A percentile compares a stretch with the other conserved stretches of the same genome.
These are phyloP conservation scores for Penicillium chermesinum DNA, from an alignment of 495 filamentous ascomycete species.

Conservation along the genomic window DNA sequence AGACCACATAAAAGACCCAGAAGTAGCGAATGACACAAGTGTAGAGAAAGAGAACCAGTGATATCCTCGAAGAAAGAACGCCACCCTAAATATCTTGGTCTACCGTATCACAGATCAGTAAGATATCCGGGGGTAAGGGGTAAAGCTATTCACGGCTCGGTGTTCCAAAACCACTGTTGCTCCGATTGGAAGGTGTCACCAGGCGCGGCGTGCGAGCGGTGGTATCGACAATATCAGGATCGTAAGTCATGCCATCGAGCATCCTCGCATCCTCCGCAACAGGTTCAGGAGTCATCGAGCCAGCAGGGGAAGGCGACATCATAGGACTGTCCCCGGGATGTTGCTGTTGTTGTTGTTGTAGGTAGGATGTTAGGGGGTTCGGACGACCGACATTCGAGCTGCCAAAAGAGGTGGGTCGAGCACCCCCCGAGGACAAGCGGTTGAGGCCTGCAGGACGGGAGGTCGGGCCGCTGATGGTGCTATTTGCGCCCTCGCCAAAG, in stretches of 20 bases:
- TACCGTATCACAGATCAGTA: not conserved
- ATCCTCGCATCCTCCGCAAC: slow-evolving; percentile 42
- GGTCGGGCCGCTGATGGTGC: slow-evolving; percentile 68
- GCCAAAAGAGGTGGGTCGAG: slow-evolving; percentile 31
- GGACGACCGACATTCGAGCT: slow-evolving; percentile 29
- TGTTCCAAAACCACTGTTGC: slow-evolving; percentile 12
- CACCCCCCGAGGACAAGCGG: slow-evolving; percentile 30
- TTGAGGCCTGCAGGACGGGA: slow-evolving; percentile 36
- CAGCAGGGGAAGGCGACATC: slow-evolving; percentile 29
- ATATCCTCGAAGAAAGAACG: slow-evolving; percentile 1
- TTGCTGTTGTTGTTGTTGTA: slow-evolving; percentile 23
- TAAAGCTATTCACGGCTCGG: slow-evolving; percentile 14
- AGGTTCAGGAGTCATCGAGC: slow-evolving; percentile 38
- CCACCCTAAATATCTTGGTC: slow-evolving; percentile 8
- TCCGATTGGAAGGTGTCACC: slow-evolving; percentile 22
- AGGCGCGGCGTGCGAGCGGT: slow-evolving; percentile 42
- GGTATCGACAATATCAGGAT: slow-evolving; percentile 49
- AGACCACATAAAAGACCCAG: not conserved
- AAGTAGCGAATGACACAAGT: not conserved
- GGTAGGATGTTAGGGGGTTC: slow-evolving; percentile 24
- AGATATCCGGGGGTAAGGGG: not conserved
- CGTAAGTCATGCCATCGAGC: slow-evolving; percentile 54
- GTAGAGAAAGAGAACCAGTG: not conserved
- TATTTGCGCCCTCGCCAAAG: slow-evolving; percentile 83
- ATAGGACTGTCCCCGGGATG: slow-evolving; percentile 26